These are phyloP conservation scores for Jackrogersella minutella DNA, from an alignment of 495 filamentous ascomycete species.

Conservation along the genomic window DNA sequence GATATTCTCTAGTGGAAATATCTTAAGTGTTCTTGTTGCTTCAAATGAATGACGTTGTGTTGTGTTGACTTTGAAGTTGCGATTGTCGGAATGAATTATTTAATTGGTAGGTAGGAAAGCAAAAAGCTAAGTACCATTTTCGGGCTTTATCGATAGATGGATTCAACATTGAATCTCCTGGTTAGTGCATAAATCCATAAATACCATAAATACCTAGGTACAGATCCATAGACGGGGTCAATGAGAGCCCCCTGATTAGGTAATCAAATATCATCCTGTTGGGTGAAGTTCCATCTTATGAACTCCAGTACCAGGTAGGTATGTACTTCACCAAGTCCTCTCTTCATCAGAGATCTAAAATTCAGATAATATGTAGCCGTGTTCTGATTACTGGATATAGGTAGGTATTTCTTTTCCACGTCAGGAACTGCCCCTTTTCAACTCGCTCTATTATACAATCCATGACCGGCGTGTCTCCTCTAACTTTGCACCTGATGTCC, in stretches of 20 bases:
- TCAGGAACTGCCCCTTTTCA: conserved; percentile 14
- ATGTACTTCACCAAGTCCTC: too few species aligned
- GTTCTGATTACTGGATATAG: conserved; percentile 11
- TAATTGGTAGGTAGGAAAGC: too few species aligned
- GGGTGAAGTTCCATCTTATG: too few species aligned
- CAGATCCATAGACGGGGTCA: background rate
- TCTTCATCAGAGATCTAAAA: too few species aligned
- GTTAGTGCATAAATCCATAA: background rate
- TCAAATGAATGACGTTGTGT: background rate
- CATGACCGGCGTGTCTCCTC: background rate
- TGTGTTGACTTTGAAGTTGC: background rate
- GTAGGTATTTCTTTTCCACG: conserved; percentile 10
- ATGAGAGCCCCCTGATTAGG: too few species aligned
- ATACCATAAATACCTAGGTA: background rate
- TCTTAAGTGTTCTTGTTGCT: background rate
- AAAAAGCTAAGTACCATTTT: too few species aligned
- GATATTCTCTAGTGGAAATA: background rate
- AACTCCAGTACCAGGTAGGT: too few species aligned
- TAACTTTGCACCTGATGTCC: background rate
- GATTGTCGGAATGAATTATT: background rate
- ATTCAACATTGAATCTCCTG: background rate
- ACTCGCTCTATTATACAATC: conserved; percentile 42
- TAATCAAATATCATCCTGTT: too few species aligned
- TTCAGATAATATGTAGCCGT: background rate
- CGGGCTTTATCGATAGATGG: conserved; percentile 17